Evolutionary conservation across 176 grass and related monocot species (phyloP).

Genomic region (Rhipidocladum racemiflorum): DNA sequence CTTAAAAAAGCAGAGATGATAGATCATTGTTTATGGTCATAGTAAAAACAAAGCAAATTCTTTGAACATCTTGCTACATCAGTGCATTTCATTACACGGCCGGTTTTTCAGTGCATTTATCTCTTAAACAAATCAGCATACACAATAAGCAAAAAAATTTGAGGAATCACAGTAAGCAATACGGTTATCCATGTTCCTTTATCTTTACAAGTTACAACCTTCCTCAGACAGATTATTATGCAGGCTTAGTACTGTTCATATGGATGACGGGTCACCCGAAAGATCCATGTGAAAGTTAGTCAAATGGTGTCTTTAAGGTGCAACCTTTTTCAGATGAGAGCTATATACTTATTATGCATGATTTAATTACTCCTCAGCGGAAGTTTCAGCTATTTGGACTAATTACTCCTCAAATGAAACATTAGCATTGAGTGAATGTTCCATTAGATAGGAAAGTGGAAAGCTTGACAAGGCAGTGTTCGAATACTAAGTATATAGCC

Average conservation of each 20-base stretch:
- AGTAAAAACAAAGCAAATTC: too few relatives aligned
- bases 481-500: constrained; percentile 13
- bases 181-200: neutral
- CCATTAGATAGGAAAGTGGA: constrained; percentile 9
- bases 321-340: constrained; percentile 17
- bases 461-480: constrained; percentile 11
- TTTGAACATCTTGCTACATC: neutral
- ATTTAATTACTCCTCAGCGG: too few relatives aligned
- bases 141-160: too few relatives aligned
- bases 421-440: neutral
- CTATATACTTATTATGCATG: too few relatives aligned
- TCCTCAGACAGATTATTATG: neutral
- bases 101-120: neutral
- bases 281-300: neutral
- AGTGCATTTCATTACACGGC: neutral
- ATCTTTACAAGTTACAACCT: constrained; percentile 28
- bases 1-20: too few relatives aligned
- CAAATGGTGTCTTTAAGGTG: neutral
- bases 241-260: neutral
- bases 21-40: too few relatives aligned
- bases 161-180: neutral
- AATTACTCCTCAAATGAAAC: neutral
- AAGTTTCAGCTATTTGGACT: neutral
- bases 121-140: neutral
- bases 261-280: neutral